These are phyloP conservation scores for Neovahlkampfia damariscottae DNA, from an alignment of 78 protist genomes.

Conservation along the genomic window DNA sequence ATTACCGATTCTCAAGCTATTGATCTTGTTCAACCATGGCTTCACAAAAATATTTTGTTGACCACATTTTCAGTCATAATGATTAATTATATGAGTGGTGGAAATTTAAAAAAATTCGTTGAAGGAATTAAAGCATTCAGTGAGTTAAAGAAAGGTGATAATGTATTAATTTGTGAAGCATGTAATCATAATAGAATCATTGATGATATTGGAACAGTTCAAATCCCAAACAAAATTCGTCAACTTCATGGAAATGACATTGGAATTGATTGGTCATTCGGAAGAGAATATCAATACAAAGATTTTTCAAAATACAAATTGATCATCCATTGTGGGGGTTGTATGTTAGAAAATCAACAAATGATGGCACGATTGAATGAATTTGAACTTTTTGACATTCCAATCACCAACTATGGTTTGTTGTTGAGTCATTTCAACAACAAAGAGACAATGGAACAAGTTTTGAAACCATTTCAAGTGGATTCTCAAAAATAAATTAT, in stretches of 20 bases:
- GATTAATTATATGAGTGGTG: conserved; percentile 20
- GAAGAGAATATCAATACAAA: background rate
- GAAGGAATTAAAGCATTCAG: conserved; percentile 3
- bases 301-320: background rate
- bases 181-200: conserved; percentile 31
- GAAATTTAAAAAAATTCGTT: background rate
- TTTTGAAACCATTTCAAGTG: too few relatives aligned
- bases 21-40: conserved; percentile 6
- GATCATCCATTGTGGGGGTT: too few relatives aligned
- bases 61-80: conserved; percentile 31
- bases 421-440: too few relatives aligned
- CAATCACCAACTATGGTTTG: too few relatives aligned
- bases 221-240: background rate
- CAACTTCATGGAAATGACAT: background rate
- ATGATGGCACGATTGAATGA: too few relatives aligned
- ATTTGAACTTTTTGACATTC: too few relatives aligned
- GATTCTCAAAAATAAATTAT: too few relatives aligned
- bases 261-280: conserved; percentile 8
- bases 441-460: too few relatives aligned
- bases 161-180: conserved; percentile 24
- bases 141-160: background rate
- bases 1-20: conserved; percentile 9
- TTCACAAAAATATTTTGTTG: background rate
- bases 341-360: too few relatives aligned
- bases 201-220: conserved; percentile 17